Base-by-base conservation (phyloP, 257 asterid genomes). In the Marsdenia floribunda region DNA sequence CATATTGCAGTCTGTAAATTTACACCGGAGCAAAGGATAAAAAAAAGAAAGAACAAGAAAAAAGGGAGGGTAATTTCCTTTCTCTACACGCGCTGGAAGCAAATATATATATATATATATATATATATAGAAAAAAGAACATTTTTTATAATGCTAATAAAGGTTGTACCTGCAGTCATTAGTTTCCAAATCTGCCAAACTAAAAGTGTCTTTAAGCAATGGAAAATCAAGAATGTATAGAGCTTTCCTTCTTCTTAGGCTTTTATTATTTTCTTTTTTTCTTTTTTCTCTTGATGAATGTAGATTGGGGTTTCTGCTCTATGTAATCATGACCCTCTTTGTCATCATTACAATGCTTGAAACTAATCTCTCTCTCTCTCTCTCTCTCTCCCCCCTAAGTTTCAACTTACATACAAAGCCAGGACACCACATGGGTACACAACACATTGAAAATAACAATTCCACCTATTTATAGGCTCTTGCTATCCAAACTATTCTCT, bases 301-400 rank as follows among this genome's bases (percentile, higher is more conserved):
- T 84, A 80, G 79, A 85, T 83, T 6, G 83, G 82, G 81, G 81
- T 77, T 83, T 78, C 88, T 83, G 81, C 85, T 72, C 74, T 75
- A 47, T 12, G 89, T 76, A 81, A 87, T 84, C 75, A 89, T 86
- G 83, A 83, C 35, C 64, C 74, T 79, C 66, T 66, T 44, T 76
- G 75, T 60, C 89, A 89, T 89, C 92, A 89, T 89, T 82, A 69
- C 90, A 75, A 67, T 72, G 50, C 83, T 83, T 80, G 90, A 86
- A 84, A 79, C 68, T 75, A 74, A 74, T 78, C 68, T 18, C 66
- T 26, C 35, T 47, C 79, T 50, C 75, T 37, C 7, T 13, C 71
- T 16, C 44, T 37, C 54, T 26, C 33, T 2, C 24, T 52, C 58
- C 16, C 21, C 11, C 72, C 40, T 46, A 74, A 67, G 6, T 13